Base-by-base conservation (phyloP, 2,329 filamentous ascomycete species). In the Sporothrix euskadiensis region DNA sequence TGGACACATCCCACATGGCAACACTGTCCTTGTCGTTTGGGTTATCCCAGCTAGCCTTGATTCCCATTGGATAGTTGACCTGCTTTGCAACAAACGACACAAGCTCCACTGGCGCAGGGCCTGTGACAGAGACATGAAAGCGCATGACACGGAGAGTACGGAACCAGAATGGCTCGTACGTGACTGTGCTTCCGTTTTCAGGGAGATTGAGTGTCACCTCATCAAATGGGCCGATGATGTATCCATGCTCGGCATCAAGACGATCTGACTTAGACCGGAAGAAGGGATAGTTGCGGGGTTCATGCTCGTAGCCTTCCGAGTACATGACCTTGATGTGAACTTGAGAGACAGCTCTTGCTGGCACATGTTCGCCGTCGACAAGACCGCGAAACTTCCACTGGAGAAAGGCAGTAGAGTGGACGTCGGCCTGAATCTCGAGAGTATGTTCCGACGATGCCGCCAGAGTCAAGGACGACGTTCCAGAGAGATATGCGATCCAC, bases 121-220 rank as follows among this genome's bases (percentile, higher is more conserved):
- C 79, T 1, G 63, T 35, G 32, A 79, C 75, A 0, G 69, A 73
- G 12, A 83, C 76, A 30, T 81, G 78, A 3, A 83, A 65, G 2
- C 78, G 75, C 14, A 83, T 65, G 6, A 83, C 68, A 0, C 81
- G 80, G 41, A 83, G 83, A 0, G 82, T 83, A 14, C 82, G 80
- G 72, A 83, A 84, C 81, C 81, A 82, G 71, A 83, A 83, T 0
- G 82, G 82, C 63, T 82, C 81, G 65, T 82, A 83, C 5, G 74
- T 12, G 1, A 73, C 70, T 2, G 47, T 68, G 14, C 77, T 35
- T 0, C 22, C 35, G 2, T n/a, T 30, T 30, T 66, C 72, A 0
- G 75, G 63, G 0, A 81, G 52, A n/a, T 80, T 76, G 8, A 83
- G 69, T 0, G 69, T 75, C 0, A 79, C 78, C 7, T 81, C 79